A percentile compares a stretch with the other conserved stretches of the same genome.
Conservation (phyloP, 2,329 filamentous ascomycete species). For the Exophiala phaeomuriformis region DNA sequence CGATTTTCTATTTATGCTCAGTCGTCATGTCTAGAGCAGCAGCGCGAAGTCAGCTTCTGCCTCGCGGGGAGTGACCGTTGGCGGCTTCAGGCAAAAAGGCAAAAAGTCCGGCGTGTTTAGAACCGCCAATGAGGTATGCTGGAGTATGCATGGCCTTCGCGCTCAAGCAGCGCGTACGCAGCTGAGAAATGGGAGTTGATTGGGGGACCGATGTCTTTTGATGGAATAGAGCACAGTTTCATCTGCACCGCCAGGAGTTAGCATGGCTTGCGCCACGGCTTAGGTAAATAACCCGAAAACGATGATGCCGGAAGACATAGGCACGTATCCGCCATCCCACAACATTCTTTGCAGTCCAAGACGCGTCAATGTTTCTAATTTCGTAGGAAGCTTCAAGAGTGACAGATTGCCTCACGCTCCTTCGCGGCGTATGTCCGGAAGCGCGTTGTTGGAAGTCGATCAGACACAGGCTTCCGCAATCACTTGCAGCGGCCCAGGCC, state of each 20-base stretch:
- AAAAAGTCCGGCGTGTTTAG: slow-evolving; percentile 1
- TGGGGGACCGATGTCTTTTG: background rate
- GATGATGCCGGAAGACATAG: background rate
- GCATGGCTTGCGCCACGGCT: background rate
- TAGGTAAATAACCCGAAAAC: background rate
- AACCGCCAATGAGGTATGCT: background rate
- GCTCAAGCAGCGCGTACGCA: background rate
- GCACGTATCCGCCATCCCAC: too few species aligned
- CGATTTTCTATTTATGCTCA: background rate
- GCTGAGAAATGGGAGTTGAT: background rate
- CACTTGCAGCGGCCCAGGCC: too few species aligned
- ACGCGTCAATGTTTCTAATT: too few species aligned
- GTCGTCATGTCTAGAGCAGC: background rate
- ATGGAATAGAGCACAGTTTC: background rate
- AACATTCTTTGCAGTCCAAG: too few species aligned
- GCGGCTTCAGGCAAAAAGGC: background rate
- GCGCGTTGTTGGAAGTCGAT: too few species aligned
- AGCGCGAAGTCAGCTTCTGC: background rate
- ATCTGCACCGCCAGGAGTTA: background rate
- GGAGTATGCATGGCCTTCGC: background rate
- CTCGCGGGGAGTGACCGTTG: background rate
- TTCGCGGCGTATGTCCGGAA: too few species aligned
- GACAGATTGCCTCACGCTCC: too few species aligned
- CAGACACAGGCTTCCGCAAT: too few species aligned
- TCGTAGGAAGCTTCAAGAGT: too few species aligned